A percentile compares a stretch with the other conserved stretches of the same genome.
Evolutionary conservation across 345 rosid genomes (phyloP).

Genomic region (Murraya koenigii): DNA sequence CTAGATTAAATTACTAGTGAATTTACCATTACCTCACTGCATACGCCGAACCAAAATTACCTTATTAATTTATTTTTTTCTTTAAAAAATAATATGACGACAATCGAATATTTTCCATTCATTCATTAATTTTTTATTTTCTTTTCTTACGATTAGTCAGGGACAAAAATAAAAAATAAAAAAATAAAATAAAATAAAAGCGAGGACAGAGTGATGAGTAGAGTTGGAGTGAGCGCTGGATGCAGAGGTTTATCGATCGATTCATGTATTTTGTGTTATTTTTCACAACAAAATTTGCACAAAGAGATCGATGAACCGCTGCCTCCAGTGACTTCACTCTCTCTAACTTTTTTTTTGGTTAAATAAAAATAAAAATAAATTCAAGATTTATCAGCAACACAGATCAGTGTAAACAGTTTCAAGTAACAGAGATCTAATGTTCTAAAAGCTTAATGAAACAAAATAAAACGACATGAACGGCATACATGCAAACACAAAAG

Average conservation of each 20-base stretch:
- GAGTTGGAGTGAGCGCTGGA: slow-evolving; percentile 59
- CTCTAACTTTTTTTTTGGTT: neutral
- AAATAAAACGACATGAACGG: neutral
- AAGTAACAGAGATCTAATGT: slow-evolving; percentile 27
- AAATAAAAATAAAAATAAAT: neutral
- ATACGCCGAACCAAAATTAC: too few relatives aligned
- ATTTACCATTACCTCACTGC: neutral
- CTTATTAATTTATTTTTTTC: too few relatives aligned
- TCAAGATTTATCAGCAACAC: neutral
- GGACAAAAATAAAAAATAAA: neutral
- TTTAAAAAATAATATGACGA: neutral
- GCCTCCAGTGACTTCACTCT: slow-evolving; percentile 80
- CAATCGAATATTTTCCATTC: too few relatives aligned
- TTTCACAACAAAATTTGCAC: slow-evolving; percentile 40
- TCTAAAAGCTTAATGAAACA: neutral
- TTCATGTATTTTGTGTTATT: slow-evolving; percentile 54
- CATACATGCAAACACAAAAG: neutral
- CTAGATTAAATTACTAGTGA: neutral
- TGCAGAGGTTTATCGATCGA: slow-evolving; percentile 99
- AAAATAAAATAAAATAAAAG: too few relatives aligned
- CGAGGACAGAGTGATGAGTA: neutral
- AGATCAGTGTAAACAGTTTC: neutral
- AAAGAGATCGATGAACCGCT: slow-evolving; percentile 99
- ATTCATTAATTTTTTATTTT: neutral
- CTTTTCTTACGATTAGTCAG: neutral